Conservation (phyloP, 1,284 basidiomycete genomes). For the Sparassis latifolia region DNA sequence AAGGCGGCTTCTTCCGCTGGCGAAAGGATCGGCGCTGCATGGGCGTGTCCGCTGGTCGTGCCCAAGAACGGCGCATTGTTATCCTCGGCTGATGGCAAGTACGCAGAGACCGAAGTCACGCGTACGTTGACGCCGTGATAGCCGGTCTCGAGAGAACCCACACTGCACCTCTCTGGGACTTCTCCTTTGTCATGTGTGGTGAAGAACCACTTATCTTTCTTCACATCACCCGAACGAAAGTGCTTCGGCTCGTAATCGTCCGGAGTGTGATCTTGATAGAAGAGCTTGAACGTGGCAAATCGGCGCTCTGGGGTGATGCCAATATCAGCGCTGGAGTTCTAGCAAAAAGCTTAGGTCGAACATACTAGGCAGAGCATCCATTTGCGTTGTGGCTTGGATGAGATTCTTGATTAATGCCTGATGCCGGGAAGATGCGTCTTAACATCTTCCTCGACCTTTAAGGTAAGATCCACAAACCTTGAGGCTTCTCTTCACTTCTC, state of each 20-base stretch:
- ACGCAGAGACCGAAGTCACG: constrained; percentile 64
- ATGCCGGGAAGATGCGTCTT: no score
- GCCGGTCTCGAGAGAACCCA: constrained; percentile 63
- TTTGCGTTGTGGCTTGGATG: constrained; percentile 66
- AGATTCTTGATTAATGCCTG: constrained; percentile 67
- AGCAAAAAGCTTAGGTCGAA: background rate
- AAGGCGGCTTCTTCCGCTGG: constrained; percentile 48
- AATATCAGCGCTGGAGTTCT: background rate
- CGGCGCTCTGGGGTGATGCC: constrained; percentile 47
- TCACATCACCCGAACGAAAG: constrained; percentile 60
- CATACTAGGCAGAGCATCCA: constrained; percentile 72
- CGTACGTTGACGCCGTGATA: constrained; percentile 67
- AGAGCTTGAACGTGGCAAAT: constrained; percentile 78
- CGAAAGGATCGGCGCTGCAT: constrained; percentile 34
- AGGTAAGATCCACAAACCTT: constrained; percentile 38
- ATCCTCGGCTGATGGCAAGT: constrained; percentile 60
- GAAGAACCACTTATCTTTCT: constrained; percentile 70
- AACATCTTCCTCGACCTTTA: no score
- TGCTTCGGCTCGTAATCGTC: constrained; percentile 71
- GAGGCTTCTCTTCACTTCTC: constrained; percentile 68
- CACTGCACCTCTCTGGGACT: constrained; percentile 60
- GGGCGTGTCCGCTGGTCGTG: constrained; percentile 29
- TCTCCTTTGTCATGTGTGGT: constrained; percentile 66
- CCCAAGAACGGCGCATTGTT: constrained; percentile 54
- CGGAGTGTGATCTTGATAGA: constrained; percentile 71